phyloP scores from a whole-genome alignment of 108 stramenopile genomes.

The Parmales sp. region DNA sequence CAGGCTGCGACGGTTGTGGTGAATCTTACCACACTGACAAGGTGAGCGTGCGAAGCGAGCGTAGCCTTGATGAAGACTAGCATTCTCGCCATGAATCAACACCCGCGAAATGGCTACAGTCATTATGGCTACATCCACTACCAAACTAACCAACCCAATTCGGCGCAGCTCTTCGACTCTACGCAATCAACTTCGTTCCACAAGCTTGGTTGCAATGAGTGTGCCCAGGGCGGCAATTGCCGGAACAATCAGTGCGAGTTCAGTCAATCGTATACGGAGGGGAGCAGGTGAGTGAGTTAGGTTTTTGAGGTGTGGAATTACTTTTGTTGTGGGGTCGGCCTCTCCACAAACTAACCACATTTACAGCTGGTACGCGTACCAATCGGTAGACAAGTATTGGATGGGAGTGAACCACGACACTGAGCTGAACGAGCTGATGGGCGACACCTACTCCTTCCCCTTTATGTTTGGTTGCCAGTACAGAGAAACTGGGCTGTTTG shows the following conservation, averaged over 20 bases:
- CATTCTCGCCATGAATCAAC: too few species aligned
- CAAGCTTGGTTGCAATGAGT: conserved; percentile 23
- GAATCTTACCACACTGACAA: conserved; percentile 76
- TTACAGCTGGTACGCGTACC: conserved; percentile 38
- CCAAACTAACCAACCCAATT: too few species aligned
- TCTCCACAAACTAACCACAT: too few species aligned
- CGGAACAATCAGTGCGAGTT: conserved; percentile 26
- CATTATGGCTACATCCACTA: too few species aligned
- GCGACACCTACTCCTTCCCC: conserved; percentile 38
- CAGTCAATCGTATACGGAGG: conserved; percentile 36
- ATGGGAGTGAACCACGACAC: conserved; percentile 3
- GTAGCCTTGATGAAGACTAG: too few species aligned
- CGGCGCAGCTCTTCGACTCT: neutral
- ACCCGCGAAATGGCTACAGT: too few species aligned
- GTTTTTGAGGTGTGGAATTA: too few species aligned
- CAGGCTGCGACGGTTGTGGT: conserved; percentile 66
- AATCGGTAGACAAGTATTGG: conserved; percentile 19
- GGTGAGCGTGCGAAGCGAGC: too few species aligned
- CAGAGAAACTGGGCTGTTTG: conserved; percentile 71
- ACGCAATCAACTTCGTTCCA: conserved; percentile 22
- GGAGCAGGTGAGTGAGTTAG: too few species aligned
- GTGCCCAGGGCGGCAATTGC: conserved; percentile 12
- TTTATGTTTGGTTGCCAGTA: conserved; percentile 92
- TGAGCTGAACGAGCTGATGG: neutral
- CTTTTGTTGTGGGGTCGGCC: too few species aligned